Evolutionary conservation across 352 stramenopile species (phyloP).

Genomic region (Phytophthora constricta): DNA sequence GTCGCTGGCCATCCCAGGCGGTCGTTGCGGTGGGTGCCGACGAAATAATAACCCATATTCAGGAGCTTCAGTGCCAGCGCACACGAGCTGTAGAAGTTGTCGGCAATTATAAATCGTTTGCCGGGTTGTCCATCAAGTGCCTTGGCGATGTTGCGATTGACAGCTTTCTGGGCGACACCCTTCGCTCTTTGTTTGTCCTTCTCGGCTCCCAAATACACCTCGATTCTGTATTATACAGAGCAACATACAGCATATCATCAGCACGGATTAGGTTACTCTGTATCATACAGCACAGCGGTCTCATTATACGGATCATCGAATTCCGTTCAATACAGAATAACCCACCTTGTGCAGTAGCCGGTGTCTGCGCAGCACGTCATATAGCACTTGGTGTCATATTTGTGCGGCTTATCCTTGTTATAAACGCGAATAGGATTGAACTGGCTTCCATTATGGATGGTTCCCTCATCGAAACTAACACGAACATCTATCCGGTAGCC

Average conservation of each 20-base stretch:
- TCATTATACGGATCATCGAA: neutral
- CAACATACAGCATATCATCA: slow-evolving; percentile 5
- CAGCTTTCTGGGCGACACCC: slow-evolving; percentile 2
- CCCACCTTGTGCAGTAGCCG: slow-evolving; percentile 22
- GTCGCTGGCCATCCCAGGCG: neutral
- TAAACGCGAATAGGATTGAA: slow-evolving; percentile 24
- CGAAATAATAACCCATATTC: neutral
- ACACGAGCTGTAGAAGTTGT: slow-evolving; percentile 20
- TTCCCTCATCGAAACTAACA: slow-evolving; percentile 22
- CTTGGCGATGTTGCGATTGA: slow-evolving; percentile 14
- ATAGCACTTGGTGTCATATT: slow-evolving; percentile 29
- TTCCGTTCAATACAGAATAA: slow-evolving; percentile 7
- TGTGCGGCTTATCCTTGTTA: slow-evolving; percentile 25
- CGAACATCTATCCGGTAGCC: slow-evolving; percentile 5
- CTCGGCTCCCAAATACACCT: slow-evolving; percentile 22
- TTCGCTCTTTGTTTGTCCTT: slow-evolving; percentile 3
- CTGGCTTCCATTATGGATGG: slow-evolving; percentile 13
- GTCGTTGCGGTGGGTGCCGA: slow-evolving; percentile 5
- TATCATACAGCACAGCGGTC: neutral
- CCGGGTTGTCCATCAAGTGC: neutral
- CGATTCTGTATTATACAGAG: slow-evolving; percentile 21
- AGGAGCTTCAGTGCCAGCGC: neutral
- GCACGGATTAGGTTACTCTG: neutral
- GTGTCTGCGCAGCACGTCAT: slow-evolving; percentile 23
- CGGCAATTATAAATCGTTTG: slow-evolving; percentile 6